Evolutionary conservation across 169 alveolate genomes (phyloP).

Genomic region (Eimeria maxima): DNA sequence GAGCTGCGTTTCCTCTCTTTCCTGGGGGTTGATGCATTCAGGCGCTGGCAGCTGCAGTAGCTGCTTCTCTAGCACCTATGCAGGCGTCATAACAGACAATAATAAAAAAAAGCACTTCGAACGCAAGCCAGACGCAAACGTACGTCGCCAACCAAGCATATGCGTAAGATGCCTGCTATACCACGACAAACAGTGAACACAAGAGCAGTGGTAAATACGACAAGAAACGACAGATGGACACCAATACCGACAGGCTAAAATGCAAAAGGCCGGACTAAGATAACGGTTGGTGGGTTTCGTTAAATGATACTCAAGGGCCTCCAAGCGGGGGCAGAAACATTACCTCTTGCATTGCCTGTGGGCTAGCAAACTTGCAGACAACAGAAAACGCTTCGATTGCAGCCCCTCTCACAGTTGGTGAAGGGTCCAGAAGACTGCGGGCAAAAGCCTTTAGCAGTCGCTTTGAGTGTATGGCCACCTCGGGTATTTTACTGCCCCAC

Average conservation of each 20-base stretch:
- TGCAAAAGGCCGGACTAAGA: not conserved
- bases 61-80: conserved; percentile 74
- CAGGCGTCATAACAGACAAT: not conserved
- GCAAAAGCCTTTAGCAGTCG: conserved; percentile 76
- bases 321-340: not conserved
- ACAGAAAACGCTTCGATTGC: conserved; percentile 77
- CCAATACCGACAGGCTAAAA: not conserved
- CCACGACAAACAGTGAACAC: not conserved
- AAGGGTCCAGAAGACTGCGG: conserved; percentile 63
- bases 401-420: conserved; percentile 78
- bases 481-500: conserved; percentile 65
- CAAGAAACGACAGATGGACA: not conserved
- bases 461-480: conserved; percentile 60
- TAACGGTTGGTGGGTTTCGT: not conserved
- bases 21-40: conserved; percentile 32
- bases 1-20: conserved; percentile 59
- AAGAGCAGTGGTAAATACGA: not conserved
- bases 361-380: conserved; percentile 62
- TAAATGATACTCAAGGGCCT: not conserved
- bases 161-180: not conserved
- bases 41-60: conserved; percentile 74
- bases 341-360: conserved; percentile 71
- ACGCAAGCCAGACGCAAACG: not conserved
- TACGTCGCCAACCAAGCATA: not conserved
- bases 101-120: not conserved